Percentiles rank a stretch among this genome's conserved stretches.
These are phyloP conservation scores for Glycine tomentella DNA, from an alignment of 306 rosid species.

Conservation along the genomic window DNA sequence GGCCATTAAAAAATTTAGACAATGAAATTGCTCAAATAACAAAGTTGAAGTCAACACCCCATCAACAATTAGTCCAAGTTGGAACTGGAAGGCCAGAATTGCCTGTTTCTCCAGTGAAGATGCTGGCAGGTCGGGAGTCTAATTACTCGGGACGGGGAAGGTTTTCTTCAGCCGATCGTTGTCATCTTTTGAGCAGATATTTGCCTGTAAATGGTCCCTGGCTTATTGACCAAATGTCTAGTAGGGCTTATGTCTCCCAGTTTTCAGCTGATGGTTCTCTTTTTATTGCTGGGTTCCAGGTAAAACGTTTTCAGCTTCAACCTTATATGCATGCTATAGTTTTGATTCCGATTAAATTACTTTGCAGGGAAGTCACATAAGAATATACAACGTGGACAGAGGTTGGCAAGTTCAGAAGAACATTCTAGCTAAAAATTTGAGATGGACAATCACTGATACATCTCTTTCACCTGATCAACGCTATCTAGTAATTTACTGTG, in stretches of 20 bases:
- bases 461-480: conserved; percentile 83
- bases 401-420: conserved; percentile 96
- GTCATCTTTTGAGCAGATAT: conserved; percentile 88
- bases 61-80: conserved; percentile 57
- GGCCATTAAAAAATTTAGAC: conserved; percentile 56
- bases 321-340: conserved; percentile 16
- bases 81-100: conserved; percentile 62
- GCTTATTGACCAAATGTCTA: conserved; percentile 73
- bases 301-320: conserved; percentile 42
- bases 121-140: conserved; percentile 88
- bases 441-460: conserved; percentile 96
- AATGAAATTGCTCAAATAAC: conserved; percentile 82
- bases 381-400: conserved; percentile 80
- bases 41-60: conserved; percentile 74
- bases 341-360: conserved; percentile 29
- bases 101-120: conserved; percentile 83
- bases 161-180: conserved; percentile 89
- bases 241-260: conserved; percentile 92
- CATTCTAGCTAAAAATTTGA: conserved; percentile 76
- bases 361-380: conserved; percentile 79
- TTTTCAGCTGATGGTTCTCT: conserved; percentile 95
- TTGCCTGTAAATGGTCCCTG: conserved; percentile 92
- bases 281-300: conserved; percentile 92
- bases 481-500: conserved; percentile 65
- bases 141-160: conserved; percentile 86